phyloP scores from a whole-genome alignment of 768 basidiomycete species.

The Amanita rubescens region DNA sequence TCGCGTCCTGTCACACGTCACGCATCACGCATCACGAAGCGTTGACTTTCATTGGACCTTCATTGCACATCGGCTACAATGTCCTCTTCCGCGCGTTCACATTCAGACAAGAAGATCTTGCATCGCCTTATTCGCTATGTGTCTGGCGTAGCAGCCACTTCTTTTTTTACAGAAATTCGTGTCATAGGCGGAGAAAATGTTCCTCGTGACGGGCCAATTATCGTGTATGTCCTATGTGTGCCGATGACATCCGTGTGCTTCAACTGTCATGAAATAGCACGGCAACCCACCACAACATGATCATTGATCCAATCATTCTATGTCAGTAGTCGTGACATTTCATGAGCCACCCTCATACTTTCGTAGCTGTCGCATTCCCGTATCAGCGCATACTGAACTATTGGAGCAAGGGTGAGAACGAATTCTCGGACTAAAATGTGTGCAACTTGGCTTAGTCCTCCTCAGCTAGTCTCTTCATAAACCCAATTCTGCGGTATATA shows the following conservation, averaged over 20 bases:
- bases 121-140: slow-evolving; percentile 69
- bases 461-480: slow-evolving; percentile 69
- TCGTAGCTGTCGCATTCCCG: slow-evolving; percentile 73
- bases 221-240: slow-evolving; percentile 56
- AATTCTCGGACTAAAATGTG: background rate
- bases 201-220: slow-evolving; percentile 81
- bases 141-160: slow-evolving; percentile 66
- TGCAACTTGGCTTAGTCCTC: slow-evolving; percentile 8
- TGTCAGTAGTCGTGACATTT: slow-evolving; percentile 39
- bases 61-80: no score
- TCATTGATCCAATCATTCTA: slow-evolving; percentile 77
- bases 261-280: slow-evolving; percentile 36
- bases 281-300: slow-evolving; percentile 93
- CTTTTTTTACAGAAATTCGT: slow-evolving; percentile 86
- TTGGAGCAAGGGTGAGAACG: slow-evolving; percentile 79
- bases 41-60: no score
- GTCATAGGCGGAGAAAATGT: slow-evolving; percentile 87
- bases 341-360: background rate
- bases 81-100: background rate
- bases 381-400: slow-evolving; percentile 77
- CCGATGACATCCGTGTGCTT: background rate
- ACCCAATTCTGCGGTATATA: slow-evolving; percentile 67
- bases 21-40: no score
- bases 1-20: no score
- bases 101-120: slow-evolving; percentile 23